These are phyloP conservation scores for Claviceps spartinae DNA, from an alignment of 2,329 filamentous ascomycete genomes.

Conservation along the genomic window DNA sequence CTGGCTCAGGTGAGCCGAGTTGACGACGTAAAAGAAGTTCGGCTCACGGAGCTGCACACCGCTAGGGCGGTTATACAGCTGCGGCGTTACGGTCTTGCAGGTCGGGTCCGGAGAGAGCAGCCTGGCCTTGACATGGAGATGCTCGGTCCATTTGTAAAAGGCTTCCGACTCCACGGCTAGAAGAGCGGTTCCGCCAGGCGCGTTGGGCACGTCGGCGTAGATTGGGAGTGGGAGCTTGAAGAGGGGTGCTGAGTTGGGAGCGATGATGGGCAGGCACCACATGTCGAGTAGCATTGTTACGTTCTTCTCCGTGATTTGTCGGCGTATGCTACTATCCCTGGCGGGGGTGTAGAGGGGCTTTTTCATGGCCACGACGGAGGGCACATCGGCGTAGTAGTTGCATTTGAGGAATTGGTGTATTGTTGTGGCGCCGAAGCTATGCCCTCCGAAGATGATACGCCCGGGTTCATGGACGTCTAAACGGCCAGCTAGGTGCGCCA, in stretches of 20 bases:
- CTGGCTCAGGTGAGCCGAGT: slow-evolving; percentile 70
- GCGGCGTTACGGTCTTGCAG: slow-evolving; percentile 25
- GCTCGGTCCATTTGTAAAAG: slow-evolving; percentile 66
- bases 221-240: slow-evolving; percentile 61
- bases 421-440: slow-evolving; percentile 69
- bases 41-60: slow-evolving; percentile 36
- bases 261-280: slow-evolving; percentile 63
- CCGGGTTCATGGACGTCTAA: slow-evolving; percentile 60
- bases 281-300: slow-evolving; percentile 62
- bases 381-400: slow-evolving; percentile 49
- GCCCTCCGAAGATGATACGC: slow-evolving; percentile 60
- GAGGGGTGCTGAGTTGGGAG: slow-evolving; percentile 47
- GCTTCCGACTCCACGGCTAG: slow-evolving; percentile 62
- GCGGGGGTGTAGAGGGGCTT: slow-evolving; percentile 49
- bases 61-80: slow-evolving; percentile 27
- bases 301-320: slow-evolving; percentile 54
- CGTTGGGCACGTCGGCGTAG: slow-evolving; percentile 39
- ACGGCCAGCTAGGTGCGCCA: slow-evolving; percentile 45
- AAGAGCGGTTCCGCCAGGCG: slow-evolving; percentile 42
- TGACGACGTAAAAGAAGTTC: slow-evolving; percentile 59
- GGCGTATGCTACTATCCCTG: slow-evolving; percentile 38
- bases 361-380: slow-evolving; percentile 32
- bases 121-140: slow-evolving; percentile 55
- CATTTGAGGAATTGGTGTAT: slow-evolving; percentile 67
- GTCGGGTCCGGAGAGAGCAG: slow-evolving; percentile 46